Base-by-base conservation (phyloP, 352 stramenopile species). In the Phytophthora capsici region DNA sequence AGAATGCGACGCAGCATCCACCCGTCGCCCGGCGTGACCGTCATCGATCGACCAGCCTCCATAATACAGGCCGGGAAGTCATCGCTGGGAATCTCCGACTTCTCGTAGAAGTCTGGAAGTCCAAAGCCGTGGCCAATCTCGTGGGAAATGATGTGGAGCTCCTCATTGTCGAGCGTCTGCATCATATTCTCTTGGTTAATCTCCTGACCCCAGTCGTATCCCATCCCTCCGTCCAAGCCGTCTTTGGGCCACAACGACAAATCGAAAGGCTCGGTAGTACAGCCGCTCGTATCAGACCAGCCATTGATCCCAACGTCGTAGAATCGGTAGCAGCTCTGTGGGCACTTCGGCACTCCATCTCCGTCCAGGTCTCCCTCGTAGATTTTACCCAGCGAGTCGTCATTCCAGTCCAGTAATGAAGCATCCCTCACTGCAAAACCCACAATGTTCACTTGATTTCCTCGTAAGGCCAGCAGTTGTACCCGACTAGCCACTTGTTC, bases 401-500 rank as follows among this genome's bases (percentile, higher is more conserved):
- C 59, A 3, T 6, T 58, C 66, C 61, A 78, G 44, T 60, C 66
- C 10, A 75, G 40, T 48, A 61, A 22, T 28, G 54, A 41, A 23
- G 51, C 25, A 17, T 55, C 54, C 32, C 28, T 46, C 30, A 28
- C 54, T 13, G 54, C 54, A 12, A 47, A 63, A 16, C 54, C 54
- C 2, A 48, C 32, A 5, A 63, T 30, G 3, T 63, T 63, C n/a
- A 14, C n/a, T 54, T 49, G 54, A 63, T 63, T 2, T 63, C 32
- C 14, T 55, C 26, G 20, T 38, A 38, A n/a, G 32, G 14, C 32
- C 32, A 38, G 10, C 32, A 38, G 9, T 38, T 38, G 32, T 38
- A 63, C 19, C 54, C 54, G 17, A 41, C 12, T 34, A 79, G 66
- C 66, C 66, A 79, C 44, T 69, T 46, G 52, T 80, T 80, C 71